Base-by-base conservation (phyloP, 1,284 basidiomycete genomes). In the Fomes fomentarius region DNA sequence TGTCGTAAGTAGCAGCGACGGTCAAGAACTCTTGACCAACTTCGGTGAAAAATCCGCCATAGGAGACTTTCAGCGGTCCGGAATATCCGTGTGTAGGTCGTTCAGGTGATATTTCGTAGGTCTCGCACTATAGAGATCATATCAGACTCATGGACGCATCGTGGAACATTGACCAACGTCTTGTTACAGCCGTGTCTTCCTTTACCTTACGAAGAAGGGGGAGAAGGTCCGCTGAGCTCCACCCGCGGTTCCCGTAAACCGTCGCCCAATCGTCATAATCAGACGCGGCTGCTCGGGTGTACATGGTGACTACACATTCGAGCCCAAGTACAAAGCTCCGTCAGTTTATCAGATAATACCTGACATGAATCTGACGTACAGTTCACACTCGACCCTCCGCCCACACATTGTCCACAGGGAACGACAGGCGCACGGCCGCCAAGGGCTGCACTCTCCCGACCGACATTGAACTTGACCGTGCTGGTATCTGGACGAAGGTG, bases 301-400 rank as follows among this genome's bases (percentile, higher is more conserved):
- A 85, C 66, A 80, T 72, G 54, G 75, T 71, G 60, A 81, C 83
- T 85, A 47, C 1, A 34, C 19, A 6, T 4, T 5, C 7, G 21
- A n/a, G n/a, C n/a, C 31, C 11, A 33, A 33, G 2, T 15, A 33
- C 31, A 4, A 33, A 25, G 45, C 14, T 40, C 35, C 26, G n/a
- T 12, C 31, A 52, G 24, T 10, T 15, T 33, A 17, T 15, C 24
- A 50, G 17, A 17, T 9, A 12, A 31, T 19, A 19, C 22, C 12
- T 15, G n/a, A 34, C 33, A 22, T 34, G 26, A 47, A 11, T 41
- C 2, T 10, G 34, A 34, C 3, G 15, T 14, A 84, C 84, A 85
- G 60, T 87, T 85, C 14, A 87, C 74, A 50, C 72, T 70, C 1
- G 84, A 84, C 0, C 83, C 84, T 0, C 85, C 85, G 8, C 85